Evolutionary conservation across 1,139 yeast species (phyloP).

Genomic region (Diutina neorugosa): DNA sequence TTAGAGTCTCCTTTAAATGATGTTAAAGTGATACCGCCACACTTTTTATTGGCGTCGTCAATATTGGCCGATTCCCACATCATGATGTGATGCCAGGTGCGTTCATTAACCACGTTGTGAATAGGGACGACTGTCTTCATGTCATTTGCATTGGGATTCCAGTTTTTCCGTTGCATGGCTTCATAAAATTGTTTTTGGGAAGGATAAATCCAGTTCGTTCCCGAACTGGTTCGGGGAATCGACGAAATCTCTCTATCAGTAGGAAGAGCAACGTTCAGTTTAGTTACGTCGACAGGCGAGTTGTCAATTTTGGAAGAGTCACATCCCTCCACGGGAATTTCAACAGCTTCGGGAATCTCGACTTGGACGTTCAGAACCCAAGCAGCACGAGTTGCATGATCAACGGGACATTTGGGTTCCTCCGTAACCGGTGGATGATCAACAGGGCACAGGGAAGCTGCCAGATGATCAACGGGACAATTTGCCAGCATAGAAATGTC

Average conservation of each 20-base stretch:
- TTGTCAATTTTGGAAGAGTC: constrained; percentile 23
- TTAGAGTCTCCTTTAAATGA: constrained; percentile 84
- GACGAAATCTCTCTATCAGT: constrained; percentile 68
- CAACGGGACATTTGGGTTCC: constrained; percentile 4
- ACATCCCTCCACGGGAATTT: constrained; percentile 26
- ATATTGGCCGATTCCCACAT: constrained; percentile 67
- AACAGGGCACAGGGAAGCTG: neutral
- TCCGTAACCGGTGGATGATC: neutral
- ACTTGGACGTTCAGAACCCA: constrained; percentile 20
- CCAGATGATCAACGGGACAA: neutral
- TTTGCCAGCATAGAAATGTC: neutral
- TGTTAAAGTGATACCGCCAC: constrained; percentile 81
- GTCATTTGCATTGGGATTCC: constrained; percentile 73
- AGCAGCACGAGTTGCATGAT: constrained; percentile 10
- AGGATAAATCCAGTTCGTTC: constrained; percentile 83
- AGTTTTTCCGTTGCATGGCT: constrained; percentile 85
- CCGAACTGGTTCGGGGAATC: constrained; percentile 65
- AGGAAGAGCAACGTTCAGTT: constrained; percentile 31
- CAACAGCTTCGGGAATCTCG: constrained; percentile 24
- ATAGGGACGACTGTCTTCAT: constrained; percentile 90
- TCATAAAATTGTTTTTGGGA: constrained; percentile 90
- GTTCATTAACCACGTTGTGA: constrained; percentile 86
- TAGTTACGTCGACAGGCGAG: constrained; percentile 14
- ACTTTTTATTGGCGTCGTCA: constrained; percentile 32
- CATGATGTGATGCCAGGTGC: constrained; percentile 79